Base-by-base conservation (phyloP, 164 flowering plant species). In the Aristolochia contorta region DNA sequence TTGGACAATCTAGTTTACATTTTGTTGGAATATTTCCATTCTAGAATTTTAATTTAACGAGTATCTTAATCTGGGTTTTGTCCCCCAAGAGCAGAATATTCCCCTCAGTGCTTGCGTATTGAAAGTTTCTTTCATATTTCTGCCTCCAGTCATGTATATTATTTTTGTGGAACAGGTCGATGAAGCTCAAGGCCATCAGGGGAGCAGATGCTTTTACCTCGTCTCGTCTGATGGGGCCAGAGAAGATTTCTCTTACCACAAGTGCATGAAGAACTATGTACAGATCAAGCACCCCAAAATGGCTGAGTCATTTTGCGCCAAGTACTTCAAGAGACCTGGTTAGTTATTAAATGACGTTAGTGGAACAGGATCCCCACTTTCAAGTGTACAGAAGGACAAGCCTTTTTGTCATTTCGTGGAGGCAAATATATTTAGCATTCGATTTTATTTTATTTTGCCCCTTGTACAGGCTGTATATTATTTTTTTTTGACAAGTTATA, bases 231-330 rank as follows among this genome's bases (percentile, higher is more conserved):
- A 84, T 72, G 92, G 86, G 1, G 56, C 32, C 15, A 71, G 60
- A 49, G 78, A 75, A 57, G 98, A 89, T 60, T 91, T 91, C 58
- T 91, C 96, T 0, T 82, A 83, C 56, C 72, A 77, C 3, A 91
- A 91, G 54, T 86, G 98, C 58, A 63, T 89, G 46, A 85, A 85
- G 46, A 82, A 75, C 60, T 81, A 75, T 25, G 57, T 91, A 18
- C 78, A 47, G 67, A 72, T 47, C 14, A 94, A 84, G 62, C 85
- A 77, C 57, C 87, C 97, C 1, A 84, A 75, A 18, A 23, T 62
- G 18, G 95, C 84, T 3, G 89, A 78, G 19, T 32, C 72, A 18
- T 94, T 91, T 68, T 66, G 69, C 16, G 65, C 18, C 0, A 94
- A 87, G 53, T 94, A 91, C 57, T 88, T 82, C 50, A 41, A 49